Evolutionary conservation across 768 basidiomycete genomes (phyloP).

Genomic region (Trametes sanguinea): DNA sequence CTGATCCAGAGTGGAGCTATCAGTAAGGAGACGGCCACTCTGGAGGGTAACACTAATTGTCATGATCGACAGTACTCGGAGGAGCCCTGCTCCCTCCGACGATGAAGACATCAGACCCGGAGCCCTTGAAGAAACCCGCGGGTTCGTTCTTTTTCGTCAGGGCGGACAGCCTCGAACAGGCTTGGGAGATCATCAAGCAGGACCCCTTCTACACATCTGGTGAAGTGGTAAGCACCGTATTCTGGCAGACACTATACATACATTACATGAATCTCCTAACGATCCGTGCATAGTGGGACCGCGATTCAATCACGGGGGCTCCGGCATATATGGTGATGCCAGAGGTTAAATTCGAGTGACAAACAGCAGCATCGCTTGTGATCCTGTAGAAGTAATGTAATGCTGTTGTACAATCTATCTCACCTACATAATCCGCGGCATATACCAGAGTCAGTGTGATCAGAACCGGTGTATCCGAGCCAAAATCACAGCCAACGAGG

Average conservation of each 20-base stretch:
- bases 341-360: no score
- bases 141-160: slow-evolving; percentile 1
- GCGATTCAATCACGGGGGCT: no score
- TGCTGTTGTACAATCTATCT: no score
- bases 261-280: no score
- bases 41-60: background rate
- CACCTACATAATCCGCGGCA: no score
- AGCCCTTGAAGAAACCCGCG: background rate
- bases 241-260: no score
- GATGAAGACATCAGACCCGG: slow-evolving; percentile 2
- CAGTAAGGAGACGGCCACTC: background rate
- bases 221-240: background rate
- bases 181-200: background rate
- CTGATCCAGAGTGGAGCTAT: slow-evolving; percentile 7
- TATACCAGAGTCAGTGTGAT: no score
- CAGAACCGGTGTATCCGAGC: no score
- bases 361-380: no score
- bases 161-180: background rate
- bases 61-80: background rate
- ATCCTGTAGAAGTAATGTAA: no score
- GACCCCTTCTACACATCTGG: background rate
- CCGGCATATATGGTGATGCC: no score
- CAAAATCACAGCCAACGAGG: no score
- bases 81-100: background rate
- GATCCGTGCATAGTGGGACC: slow-evolving; percentile 9